A percentile compares a stretch with the other conserved stretches of the same genome.
Evolutionary conservation across 176 grass and related monocot species (phyloP).

Genomic region (Canna indica): DNA sequence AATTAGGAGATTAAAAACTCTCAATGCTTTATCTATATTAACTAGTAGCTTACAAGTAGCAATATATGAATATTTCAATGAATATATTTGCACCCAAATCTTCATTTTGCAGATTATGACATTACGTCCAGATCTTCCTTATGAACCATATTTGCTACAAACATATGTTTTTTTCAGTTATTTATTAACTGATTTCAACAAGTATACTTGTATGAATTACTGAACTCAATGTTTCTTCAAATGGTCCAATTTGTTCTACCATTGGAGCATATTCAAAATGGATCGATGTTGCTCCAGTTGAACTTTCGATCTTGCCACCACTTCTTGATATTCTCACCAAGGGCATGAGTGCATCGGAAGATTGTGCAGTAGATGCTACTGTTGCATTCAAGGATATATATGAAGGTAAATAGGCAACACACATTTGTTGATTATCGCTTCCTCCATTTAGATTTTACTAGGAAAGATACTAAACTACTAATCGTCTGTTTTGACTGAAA

Average conservation of each 20-base stretch:
- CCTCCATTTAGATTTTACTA: neutral
- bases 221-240: neutral
- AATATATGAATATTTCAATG: neutral
- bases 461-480: neutral
- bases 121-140: slow-evolving; percentile 70
- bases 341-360: slow-evolving; percentile 80
- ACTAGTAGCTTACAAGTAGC: neutral
- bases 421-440: slow-evolving; percentile 1
- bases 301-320: slow-evolving; percentile 76
- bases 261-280: slow-evolving; percentile 96
- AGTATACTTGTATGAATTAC: neutral
- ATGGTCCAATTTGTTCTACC: slow-evolving; percentile 62
- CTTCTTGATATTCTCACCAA: slow-evolving; percentile 84
- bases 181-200: neutral
- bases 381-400: slow-evolving; percentile 98
- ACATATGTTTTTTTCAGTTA: too few species aligned
- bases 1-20: too few species aligned
- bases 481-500: neutral
- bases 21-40: neutral
- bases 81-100: neutral
- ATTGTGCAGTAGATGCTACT: slow-evolving; percentile 70
- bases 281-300: slow-evolving; percentile 72
- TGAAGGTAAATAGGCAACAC: slow-evolving; percentile 66
- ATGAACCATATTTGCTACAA: slow-evolving; percentile 57
- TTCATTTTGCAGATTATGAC: slow-evolving; percentile 57